Conservation (phyloP, 352 stramenopile species). For the Globisporangium middletonii region DNA sequence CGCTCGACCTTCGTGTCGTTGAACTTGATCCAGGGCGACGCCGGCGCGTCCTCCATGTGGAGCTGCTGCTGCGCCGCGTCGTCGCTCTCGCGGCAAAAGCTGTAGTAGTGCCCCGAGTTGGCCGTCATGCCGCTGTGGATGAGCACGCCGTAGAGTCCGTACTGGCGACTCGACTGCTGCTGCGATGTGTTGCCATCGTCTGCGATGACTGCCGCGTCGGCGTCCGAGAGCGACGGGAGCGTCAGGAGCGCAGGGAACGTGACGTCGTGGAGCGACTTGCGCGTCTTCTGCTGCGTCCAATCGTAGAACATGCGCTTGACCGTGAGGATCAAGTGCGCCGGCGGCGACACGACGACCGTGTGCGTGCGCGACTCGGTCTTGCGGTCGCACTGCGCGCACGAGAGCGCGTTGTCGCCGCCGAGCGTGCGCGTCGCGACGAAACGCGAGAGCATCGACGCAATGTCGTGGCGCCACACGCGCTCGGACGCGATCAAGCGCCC, state of each 20-base stretch:
- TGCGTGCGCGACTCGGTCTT: conserved; percentile 82
- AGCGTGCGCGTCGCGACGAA: conserved; percentile 78
- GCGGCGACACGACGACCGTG: conserved; percentile 76
- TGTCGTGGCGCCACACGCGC: conserved; percentile 77
- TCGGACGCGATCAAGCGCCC: conserved; percentile 74
- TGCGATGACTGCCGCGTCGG: conserved; percentile 49
- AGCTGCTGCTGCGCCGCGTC: conserved; percentile 53
- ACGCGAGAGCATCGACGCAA: conserved; percentile 75
- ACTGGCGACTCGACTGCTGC: conserved; percentile 32
- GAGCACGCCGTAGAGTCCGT: conserved; percentile 86
- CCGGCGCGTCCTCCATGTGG: conserved; percentile 67
- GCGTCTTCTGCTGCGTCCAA: conserved; percentile 83
- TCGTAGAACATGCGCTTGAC: conserved; percentile 90
- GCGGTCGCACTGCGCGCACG: conserved; percentile 55
- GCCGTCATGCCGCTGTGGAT: conserved; percentile 86
- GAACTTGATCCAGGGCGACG: conserved; percentile 89
- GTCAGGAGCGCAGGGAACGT: conserved; percentile 64
- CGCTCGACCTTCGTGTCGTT: conserved; percentile 83
- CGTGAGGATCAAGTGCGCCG: conserved; percentile 81
- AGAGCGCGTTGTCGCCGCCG: conserved; percentile 74
- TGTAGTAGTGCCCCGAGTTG: conserved; percentile 91
- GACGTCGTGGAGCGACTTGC: conserved; percentile 84
- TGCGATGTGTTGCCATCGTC: not conserved
- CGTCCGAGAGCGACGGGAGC: conserved; percentile 46
- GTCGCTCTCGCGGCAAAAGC: conserved; percentile 80